A percentile compares a stretch with the other conserved stretches of the same genome.
phyloP scores from a whole-genome alignment of 176 grass and related monocot genomes.

The Phragmites australis region DNA sequence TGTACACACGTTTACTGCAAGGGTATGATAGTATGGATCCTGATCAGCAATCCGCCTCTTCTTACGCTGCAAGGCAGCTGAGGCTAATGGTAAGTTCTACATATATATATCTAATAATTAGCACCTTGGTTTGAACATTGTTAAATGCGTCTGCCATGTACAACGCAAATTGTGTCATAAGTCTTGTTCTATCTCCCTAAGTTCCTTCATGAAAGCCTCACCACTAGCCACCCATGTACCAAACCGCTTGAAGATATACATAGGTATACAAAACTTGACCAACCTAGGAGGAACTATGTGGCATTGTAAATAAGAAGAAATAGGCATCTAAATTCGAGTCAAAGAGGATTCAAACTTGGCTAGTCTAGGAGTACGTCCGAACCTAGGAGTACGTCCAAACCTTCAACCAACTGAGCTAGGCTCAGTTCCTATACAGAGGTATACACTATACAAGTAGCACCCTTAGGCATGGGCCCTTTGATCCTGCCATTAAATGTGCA shows the following conservation, averaged over 20 bases:
- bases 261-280: no score
- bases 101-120: slow-evolving; percentile 11
- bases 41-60: slow-evolving; percentile 66
- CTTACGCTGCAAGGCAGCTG: slow-evolving; percentile 77
- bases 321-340: no score
- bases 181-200: not conserved
- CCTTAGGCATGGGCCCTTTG: not conserved
- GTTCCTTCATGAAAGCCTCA: slow-evolving; percentile 10
- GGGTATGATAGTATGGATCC: slow-evolving; percentile 84
- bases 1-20: slow-evolving; percentile 90
- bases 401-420: no score
- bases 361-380: no score
- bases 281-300: no score
- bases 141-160: slow-evolving; percentile 10
- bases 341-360: no score
- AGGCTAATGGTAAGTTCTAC: slow-evolving; percentile 78
- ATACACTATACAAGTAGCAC: no score
- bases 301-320: no score
- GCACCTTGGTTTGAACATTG: not conserved
- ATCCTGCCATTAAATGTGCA: not conserved
- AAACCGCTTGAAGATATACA: slow-evolving; percentile 3
- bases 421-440: no score
- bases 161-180: not conserved
- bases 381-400: no score
- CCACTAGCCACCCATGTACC: not conserved